Base-by-base conservation (phyloP, 2,329 filamentous ascomycete species). In the Cryphonectria radicalis region DNA sequence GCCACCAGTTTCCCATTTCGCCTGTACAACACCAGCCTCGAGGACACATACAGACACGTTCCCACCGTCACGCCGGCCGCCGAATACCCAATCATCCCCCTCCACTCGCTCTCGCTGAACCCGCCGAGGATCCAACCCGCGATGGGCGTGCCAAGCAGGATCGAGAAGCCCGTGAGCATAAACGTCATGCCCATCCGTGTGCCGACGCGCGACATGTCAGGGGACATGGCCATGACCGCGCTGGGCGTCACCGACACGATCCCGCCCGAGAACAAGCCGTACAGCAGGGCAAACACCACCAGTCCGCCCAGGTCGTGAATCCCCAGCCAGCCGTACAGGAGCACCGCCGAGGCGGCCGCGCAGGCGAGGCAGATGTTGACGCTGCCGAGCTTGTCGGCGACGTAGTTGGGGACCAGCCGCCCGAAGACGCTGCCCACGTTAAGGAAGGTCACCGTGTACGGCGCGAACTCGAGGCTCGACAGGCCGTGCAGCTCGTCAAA, bases 111-210 rank as follows among this genome's bases (percentile, higher is more conserved):
- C 10, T 77, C 72, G n/a, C 72, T 74, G 35, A 75, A 76, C 4
- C 72, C 72, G 1, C 77, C 78, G 69, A 82, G 78, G 76, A 81
- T 85, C 67, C 76, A 89, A 79, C 89, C 81, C 82, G 78, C 86
- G 81, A 77, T 87, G 79, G 74, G 84, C 77, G 73, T 90, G 0
- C 82, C 81, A 1, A 88, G 74, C 81, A 90, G 75, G 80, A 89
- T 72, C 81, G 88, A 32, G 78, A 89, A 76, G 81, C 81, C 81
- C 6, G 76, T 70, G 13, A 78, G 53, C 13, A 77, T 68, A 28
- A 82, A 83, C 4, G 72, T 75, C 80, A 85, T 84, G 5, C 84
- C 84, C 75, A 85, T 80, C 55, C 84, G 74, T 1, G 81, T 81
- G 4, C 83, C 84, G 1, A 83, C 72, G 1, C 75, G 74, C 19